phyloP scores from a whole-genome alignment of 2,329 filamentous ascomycete species.

The Talaromyces sp. region DNA sequence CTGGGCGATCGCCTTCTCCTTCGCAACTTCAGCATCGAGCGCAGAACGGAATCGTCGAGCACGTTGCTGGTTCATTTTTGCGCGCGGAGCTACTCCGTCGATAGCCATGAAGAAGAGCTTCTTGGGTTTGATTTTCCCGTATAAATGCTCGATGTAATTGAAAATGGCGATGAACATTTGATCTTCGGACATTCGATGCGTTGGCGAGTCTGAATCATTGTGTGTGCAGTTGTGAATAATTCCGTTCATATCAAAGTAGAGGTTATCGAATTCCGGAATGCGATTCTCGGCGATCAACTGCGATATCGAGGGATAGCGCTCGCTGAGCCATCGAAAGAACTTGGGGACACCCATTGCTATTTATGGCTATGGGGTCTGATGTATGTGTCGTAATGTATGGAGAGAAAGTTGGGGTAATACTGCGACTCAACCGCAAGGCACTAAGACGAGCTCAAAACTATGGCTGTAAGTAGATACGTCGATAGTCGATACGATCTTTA shows the following conservation, averaged over 20 bases:
- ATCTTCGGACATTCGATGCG: conserved; percentile 91
- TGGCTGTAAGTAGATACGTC: background rate
- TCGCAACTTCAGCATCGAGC: conserved; percentile 80
- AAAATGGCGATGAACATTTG: conserved; percentile 99
- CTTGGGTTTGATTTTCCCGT: conserved; percentile 97
- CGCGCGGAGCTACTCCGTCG: conserved; percentile 92
- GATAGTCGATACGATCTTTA: background rate
- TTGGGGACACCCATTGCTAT: conserved; percentile 68
- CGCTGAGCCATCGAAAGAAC: conserved; percentile 98
- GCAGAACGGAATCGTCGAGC: conserved; percentile 92
- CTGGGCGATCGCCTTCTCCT: conserved; percentile 86
- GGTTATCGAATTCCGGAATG: conserved; percentile 97
- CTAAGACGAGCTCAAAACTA: conserved; percentile 15
- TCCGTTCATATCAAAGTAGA: conserved; percentile 90
- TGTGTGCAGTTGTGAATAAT: conserved; percentile 99
- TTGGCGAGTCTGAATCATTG: conserved; percentile 87
- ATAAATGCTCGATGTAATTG: conserved; percentile 99
- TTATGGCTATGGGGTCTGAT: conserved; percentile 22
- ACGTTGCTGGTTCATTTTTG: conserved; percentile 99
- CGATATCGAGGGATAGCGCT: conserved; percentile 97
- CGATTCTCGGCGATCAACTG: conserved; percentile 98
- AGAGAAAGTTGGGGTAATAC: background rate
- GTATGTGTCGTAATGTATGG: conserved; percentile 18
- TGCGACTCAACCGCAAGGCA: conserved; percentile 17
- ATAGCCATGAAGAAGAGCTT: conserved; percentile 99